Base-by-base conservation (phyloP, 768 basidiomycete species). In the Paxillus involutus region DNA sequence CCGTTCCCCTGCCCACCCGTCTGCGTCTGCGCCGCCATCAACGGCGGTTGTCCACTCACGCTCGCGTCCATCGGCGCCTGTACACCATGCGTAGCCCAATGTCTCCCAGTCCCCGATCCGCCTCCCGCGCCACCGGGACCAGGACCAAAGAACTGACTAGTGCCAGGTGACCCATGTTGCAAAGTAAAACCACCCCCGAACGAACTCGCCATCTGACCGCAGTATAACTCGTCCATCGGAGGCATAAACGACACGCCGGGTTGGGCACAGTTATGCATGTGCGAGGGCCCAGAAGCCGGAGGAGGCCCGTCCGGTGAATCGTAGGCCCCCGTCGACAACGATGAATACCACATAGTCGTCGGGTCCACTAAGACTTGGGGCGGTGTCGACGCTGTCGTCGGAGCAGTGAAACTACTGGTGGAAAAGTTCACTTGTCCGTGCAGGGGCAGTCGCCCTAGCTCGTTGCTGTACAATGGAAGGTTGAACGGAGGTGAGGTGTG, bases 381-480 rank as follows among this genome's bases (percentile, higher is more conserved):
- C 2, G 61, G 51, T 2, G 55, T 46, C 21, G 10, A 33, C 3
- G 33, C 8, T 4, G 51, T 41, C 21, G 51, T 17, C 10, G 30
- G 13, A 6, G 44, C 5, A 11, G 52, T 16, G 11, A 61, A 29
- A 7, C 13, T 47, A 3, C 24, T 14, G 32, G 5, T 26, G 0
- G 54, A 44, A 29, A 71, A 66, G 24, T 52, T 53, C 13, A 60
- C 52, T 33, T 64, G 65, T 7, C 69, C 71, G 21, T 78, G 74
- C 12, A 79, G 37, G 0, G 84, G 85, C 1, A 85, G 66, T 39
- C 80, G 71, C 4, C 83, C 84, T 6, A 85, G 68, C 51, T 85
- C 83, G 44, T 77, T 78, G 61, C 75, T 78, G 60, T 84, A 80
- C 61, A 83, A 75, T 0, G 85, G 84, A 3, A 85, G 70, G 13